Conservation (phyloP, 2,329 filamentous ascomycete species). For the Ciborinia camelliae region DNA sequence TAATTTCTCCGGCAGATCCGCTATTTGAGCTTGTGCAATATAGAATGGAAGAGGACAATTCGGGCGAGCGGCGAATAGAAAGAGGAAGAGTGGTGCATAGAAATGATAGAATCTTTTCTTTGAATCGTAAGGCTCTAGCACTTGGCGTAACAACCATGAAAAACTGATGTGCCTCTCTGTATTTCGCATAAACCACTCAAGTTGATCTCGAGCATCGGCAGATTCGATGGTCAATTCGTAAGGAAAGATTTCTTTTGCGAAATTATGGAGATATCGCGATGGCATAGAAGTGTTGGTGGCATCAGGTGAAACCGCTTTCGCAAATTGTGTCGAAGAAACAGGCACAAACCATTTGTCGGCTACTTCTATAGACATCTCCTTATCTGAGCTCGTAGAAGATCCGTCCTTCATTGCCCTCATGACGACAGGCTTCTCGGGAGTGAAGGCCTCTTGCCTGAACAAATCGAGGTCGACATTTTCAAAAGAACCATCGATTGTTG, state of each 20-base stretch:
- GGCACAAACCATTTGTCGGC: conserved; percentile 56
- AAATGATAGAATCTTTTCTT: conserved; percentile 45
- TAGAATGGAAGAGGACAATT: conserved; percentile 52
- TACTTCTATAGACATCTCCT: conserved; percentile 50
- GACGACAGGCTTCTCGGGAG: conserved; percentile 50
- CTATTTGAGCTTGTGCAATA: conserved; percentile 76
- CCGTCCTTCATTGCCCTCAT: conserved; percentile 38
- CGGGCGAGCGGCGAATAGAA: conserved; percentile 26
- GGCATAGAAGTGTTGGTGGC: conserved; percentile 6
- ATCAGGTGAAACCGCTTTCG: not conserved
- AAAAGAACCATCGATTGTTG: conserved; percentile 23
- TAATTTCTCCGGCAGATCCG: conserved; percentile 61
- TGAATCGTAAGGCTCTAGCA: not conserved
- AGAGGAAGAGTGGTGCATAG: conserved; percentile 40
- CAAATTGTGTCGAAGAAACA: not conserved
- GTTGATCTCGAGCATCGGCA: not conserved
- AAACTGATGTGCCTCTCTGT: not conserved
- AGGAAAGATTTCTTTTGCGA: conserved; percentile 50
- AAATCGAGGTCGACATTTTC: conserved; percentile 37
- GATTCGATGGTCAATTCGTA: conserved; percentile 50
- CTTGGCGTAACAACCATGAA: not conserved
- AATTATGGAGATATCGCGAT: conserved; percentile 39
- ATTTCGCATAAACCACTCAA: not conserved
- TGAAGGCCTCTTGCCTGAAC: conserved; percentile 55
- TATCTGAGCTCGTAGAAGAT: conserved; percentile 16